Evolutionary conservation across 495 filamentous ascomycete genomes (phyloP).

Genomic region (Penicillium steckii): DNA sequence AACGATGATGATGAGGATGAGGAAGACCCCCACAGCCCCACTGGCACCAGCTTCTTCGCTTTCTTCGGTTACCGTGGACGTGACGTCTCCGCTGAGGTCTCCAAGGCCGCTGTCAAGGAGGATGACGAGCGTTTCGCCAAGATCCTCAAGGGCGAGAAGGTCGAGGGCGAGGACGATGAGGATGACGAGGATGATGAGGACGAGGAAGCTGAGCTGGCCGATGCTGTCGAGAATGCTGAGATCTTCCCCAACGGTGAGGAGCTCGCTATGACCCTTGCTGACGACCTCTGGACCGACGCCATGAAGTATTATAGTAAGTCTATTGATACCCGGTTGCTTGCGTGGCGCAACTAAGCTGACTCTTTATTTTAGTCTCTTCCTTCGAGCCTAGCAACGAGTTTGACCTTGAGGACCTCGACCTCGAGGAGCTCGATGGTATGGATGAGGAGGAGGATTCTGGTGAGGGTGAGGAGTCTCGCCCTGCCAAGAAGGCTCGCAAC

Average conservation of each 20-base stretch:
- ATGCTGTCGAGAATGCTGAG: constrained; percentile 62
- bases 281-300: constrained; percentile 84
- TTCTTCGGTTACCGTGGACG: constrained; percentile 78
- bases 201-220: constrained; percentile 51
- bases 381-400: constrained; percentile 32
- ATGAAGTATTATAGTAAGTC: constrained; percentile 87
- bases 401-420: constrained; percentile 32
- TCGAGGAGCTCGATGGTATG: constrained; percentile 30
- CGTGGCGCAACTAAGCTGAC: constrained; percentile 11
- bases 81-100: constrained; percentile 68
- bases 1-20: constrained; percentile 43
- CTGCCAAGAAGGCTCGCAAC: constrained; percentile 46
- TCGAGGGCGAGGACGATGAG: constrained; percentile 40
- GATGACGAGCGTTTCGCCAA: constrained; percentile 58
- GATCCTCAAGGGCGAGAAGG: constrained; percentile 52
- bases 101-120: constrained; percentile 52
- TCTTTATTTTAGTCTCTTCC: constrained; percentile 27
- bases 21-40: constrained; percentile 54
- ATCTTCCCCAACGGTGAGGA: constrained; percentile 81
- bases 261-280: constrained; percentile 72
- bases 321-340: neutral
- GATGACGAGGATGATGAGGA: constrained; percentile 49
- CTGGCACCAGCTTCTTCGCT: constrained; percentile 75
- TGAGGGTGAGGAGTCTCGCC: constrained; percentile 34
- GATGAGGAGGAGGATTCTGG: constrained; percentile 28